Evolutionary conservation across 768 basidiomycete species (phyloP).

Genomic region (Hemileccinum impolitum): DNA sequence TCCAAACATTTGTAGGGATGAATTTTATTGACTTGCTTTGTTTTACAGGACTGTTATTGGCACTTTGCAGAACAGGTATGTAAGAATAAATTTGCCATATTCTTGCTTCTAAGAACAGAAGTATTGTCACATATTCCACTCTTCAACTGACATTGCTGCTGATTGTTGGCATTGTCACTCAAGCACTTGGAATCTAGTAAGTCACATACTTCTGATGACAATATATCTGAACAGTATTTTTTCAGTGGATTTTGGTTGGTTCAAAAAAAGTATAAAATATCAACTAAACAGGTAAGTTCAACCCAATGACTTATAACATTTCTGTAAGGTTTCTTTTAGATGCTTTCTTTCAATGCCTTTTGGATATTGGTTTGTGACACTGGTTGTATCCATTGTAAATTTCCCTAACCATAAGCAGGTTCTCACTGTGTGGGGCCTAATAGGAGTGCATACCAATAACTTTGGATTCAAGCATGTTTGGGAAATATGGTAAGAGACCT

Average conservation of each 20-base stretch:
- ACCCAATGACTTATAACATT: background rate
- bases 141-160: conserved; percentile 64
- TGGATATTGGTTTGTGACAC: conserved; percentile 59
- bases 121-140: conserved; percentile 69
- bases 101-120: conserved; percentile 23
- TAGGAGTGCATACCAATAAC: conserved; percentile 68
- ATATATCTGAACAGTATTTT: background rate
- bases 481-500: conserved; percentile 60
- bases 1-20: background rate
- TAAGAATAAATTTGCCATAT: background rate
- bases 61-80: conserved; percentile 67
- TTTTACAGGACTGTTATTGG: conserved; percentile 58
- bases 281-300: conserved; percentile 52
- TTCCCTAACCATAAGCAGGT: conserved; percentile 35
- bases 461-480: conserved; percentile 83
- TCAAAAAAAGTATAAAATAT: conserved; percentile 59
- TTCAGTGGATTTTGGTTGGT: conserved; percentile 63
- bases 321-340: conserved; percentile 36
- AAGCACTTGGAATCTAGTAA: conserved; percentile 68
- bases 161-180: conserved; percentile 62
- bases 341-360: conserved; percentile 67
- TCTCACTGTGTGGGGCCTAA: conserved; percentile 70
- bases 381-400: background rate
- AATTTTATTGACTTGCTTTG: conserved; percentile 1
- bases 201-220: conserved; percentile 13